phyloP scores from a whole-genome alignment of 768 basidiomycete species.

The Omphalotus guepiniiformis region DNA sequence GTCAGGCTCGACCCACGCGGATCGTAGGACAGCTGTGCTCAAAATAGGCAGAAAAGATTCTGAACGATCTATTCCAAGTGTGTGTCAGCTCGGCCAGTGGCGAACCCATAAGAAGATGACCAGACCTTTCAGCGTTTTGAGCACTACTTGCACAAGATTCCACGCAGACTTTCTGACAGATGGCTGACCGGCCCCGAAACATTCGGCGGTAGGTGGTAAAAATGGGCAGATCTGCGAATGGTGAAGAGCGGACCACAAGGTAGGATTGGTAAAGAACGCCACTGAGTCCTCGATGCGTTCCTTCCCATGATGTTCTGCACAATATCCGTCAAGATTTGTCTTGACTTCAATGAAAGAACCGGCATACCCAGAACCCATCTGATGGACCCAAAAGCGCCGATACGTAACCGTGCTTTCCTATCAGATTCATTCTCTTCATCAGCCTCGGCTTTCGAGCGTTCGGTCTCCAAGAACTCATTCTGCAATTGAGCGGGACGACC shows the following conservation, averaged over 20 bases:
- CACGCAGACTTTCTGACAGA: slow-evolving; percentile 71
- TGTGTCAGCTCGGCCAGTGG: neutral
- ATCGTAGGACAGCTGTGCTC: slow-evolving; percentile 57
- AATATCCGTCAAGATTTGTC: neutral
- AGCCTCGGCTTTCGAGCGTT: slow-evolving; percentile 47
- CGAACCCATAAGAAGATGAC: neutral
- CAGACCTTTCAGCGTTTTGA: slow-evolving; percentile 44
- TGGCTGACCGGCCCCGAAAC: slow-evolving; percentile 65
- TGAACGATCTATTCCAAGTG: neutral
- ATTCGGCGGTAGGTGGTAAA: too few species aligned
- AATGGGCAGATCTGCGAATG: too few species aligned
- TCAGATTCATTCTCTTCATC: slow-evolving; percentile 70
- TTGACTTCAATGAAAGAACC: neutral
- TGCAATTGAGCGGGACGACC: slow-evolving; percentile 16
- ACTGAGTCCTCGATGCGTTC: slow-evolving; percentile 23
- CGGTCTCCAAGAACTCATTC: slow-evolving; percentile 31
- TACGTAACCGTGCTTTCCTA: slow-evolving; percentile 61
- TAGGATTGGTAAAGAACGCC: slow-evolving; percentile 44
- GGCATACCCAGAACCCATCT: slow-evolving; percentile 55
- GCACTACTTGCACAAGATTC: slow-evolving; percentile 43
- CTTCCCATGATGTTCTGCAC: neutral
- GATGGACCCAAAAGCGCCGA: slow-evolving; percentile 63
- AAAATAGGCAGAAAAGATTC: slow-evolving; percentile 38
- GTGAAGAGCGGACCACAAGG: slow-evolving; percentile 57
- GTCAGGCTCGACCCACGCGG: slow-evolving; percentile 69